Evolutionary conservation across 2,329 filamentous ascomycete genomes (phyloP).

Genomic region (Microdochium nivale): DNA sequence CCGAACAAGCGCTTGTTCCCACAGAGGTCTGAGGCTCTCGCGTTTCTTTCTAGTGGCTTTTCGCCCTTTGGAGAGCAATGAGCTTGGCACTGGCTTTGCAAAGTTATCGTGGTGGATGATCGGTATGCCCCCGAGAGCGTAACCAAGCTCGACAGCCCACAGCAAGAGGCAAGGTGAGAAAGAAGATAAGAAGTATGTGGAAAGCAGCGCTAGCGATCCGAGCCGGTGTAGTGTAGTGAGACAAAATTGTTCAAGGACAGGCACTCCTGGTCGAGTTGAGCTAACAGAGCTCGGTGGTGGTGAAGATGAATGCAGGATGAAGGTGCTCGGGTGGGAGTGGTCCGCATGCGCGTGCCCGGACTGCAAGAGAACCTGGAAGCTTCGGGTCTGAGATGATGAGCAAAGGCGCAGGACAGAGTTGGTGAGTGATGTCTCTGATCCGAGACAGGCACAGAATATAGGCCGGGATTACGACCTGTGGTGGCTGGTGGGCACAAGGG

Average conservation of each 20-base stretch:
- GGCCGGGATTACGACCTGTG: neutral
- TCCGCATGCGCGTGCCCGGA: neutral
- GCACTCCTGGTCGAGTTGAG: conserved; percentile 1
- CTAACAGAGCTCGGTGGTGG: conserved; percentile 11
- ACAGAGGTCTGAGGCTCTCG: neutral
- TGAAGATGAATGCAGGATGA: conserved; percentile 10
- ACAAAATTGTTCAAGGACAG: neutral
- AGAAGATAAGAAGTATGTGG: no score
- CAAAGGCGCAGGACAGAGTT: neutral
- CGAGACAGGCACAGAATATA: no score
- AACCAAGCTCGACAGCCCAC: no score
- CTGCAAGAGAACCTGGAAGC: neutral
- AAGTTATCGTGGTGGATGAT: no score
- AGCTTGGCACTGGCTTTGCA: no score
- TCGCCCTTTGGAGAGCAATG: no score
- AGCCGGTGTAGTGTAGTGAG: neutral
- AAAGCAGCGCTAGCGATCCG: neutral
- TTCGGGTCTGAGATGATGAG: neutral
- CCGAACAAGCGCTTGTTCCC: neutral
- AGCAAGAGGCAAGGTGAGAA: no score
- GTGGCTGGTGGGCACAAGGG: neutral
- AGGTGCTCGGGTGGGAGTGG: neutral
- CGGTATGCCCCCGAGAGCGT: no score
- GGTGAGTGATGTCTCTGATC: neutral
- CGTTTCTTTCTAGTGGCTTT: neutral